A percentile compares a stretch with the other conserved stretches of the same genome.
Conservation (phyloP, 805 yeast species). For the Dipodascus albidus region DNA sequence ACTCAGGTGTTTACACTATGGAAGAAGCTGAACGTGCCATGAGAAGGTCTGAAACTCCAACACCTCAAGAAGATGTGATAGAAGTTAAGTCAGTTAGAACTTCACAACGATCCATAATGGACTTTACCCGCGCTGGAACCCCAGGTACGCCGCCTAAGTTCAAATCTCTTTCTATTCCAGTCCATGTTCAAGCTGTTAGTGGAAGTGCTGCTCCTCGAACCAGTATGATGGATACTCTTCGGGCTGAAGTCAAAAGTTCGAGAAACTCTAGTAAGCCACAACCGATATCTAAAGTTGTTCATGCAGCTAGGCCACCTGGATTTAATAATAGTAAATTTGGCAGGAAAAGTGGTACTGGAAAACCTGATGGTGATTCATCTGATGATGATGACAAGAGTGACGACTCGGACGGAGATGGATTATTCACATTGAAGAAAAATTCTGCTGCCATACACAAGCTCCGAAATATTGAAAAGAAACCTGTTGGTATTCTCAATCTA, state of each 20-base stretch:
- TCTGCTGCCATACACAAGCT: constrained; percentile 7
- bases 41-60: background rate
- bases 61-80: background rate
- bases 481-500: constrained; percentile 3
- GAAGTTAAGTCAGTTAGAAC: background rate
- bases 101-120: background rate
- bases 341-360: constrained; percentile 16
- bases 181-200: constrained; percentile 6
- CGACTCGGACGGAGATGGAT: constrained; percentile 26
- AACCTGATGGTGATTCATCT: constrained; percentile 24
- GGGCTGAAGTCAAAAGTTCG: constrained; percentile 13
- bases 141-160: constrained; percentile 2
- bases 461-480: constrained; percentile 12
- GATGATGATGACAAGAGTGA: constrained; percentile 28
- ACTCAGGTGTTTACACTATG: constrained; percentile 8
- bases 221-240: constrained; percentile 6
- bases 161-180: constrained; percentile 5
- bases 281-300: constrained; percentile 15
- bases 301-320: constrained; percentile 41
- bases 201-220: constrained; percentile 4
- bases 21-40: constrained; percentile 10
- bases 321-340: constrained; percentile 31
- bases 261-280: constrained; percentile 12
- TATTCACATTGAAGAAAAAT: constrained; percentile 25
- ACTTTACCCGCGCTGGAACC: background rate